Conservation (phyloP, 805 yeast species). For the Clavispora asparagi region DNA sequence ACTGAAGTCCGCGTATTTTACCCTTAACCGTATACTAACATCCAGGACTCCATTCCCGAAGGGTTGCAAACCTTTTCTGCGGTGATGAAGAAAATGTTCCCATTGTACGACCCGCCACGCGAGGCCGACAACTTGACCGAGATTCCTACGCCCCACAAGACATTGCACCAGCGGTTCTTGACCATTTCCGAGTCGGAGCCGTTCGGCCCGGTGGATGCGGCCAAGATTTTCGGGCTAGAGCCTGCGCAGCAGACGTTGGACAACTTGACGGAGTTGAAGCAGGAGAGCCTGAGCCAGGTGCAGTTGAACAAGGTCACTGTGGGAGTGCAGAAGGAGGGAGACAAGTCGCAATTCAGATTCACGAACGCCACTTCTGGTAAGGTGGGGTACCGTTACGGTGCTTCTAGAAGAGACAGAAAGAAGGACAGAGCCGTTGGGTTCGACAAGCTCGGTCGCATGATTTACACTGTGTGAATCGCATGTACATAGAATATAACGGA, state of each 20-base stretch:
- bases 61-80: constrained; percentile 58
- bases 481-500: constrained; percentile 6
- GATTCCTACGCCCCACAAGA: constrained; percentile 84
- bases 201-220: constrained; percentile 94
- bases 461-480: constrained; percentile 19
- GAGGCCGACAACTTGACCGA: constrained; percentile 79
- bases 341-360: constrained; percentile 67
- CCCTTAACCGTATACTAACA: constrained; percentile 29
- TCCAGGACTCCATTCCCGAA: constrained; percentile 42
- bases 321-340: constrained; percentile 64
- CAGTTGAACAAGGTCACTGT: constrained; percentile 29
- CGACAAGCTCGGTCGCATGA: constrained; percentile 61
- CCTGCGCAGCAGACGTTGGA: constrained; percentile 82
- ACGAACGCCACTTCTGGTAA: constrained; percentile 73
- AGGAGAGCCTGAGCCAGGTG: constrained; percentile 37
- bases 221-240: constrained; percentile 71
- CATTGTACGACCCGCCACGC: constrained; percentile 45
- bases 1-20: constrained; percentile 10
- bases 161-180: constrained; percentile 74
- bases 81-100: constrained; percentile 76
- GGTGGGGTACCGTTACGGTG: constrained; percentile 91
- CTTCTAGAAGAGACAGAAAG: constrained; percentile 81
- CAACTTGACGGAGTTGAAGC: constrained; percentile 58
- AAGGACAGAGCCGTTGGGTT: constrained; percentile 73
- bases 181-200: constrained; percentile 93